A percentile compares a stretch with the other conserved stretches of the same genome.
Conservation (phyloP, 768 basidiomycete species). For the Leucocoprinus leucothites region DNA sequence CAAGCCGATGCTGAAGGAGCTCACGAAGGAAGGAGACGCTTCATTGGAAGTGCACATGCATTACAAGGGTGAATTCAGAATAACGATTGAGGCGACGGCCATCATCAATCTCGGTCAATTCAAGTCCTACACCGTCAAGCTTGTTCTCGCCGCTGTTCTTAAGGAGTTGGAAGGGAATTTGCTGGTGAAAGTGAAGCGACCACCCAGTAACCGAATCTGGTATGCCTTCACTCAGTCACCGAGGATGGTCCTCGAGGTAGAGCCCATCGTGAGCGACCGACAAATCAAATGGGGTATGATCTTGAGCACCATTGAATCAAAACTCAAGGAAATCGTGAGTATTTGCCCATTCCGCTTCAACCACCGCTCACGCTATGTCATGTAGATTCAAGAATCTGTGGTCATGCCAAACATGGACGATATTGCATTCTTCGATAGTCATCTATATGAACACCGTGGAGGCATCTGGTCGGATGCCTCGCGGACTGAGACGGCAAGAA, state of each 20-base stretch:
- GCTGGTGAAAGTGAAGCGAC: slow-evolving; percentile 86
- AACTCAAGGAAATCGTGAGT: slow-evolving; percentile 82
- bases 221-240: slow-evolving; percentile 92
- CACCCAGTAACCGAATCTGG: slow-evolving; percentile 95
- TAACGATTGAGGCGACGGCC: slow-evolving; percentile 87
- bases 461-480: slow-evolving; percentile 87
- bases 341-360: neutral
- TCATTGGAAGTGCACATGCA: slow-evolving; percentile 81
- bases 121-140: slow-evolving; percentile 86
- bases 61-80: slow-evolving; percentile 85
- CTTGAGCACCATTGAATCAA: slow-evolving; percentile 83
- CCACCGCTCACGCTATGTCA: neutral
- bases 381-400: slow-evolving; percentile 87
- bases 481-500: slow-evolving; percentile 32
- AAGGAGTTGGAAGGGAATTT: slow-evolving; percentile 91
- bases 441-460: slow-evolving; percentile 61
- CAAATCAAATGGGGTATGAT: slow-evolving; percentile 96
- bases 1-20: slow-evolving; percentile 98
- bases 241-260: slow-evolving; percentile 82
- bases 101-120: slow-evolving; percentile 83
- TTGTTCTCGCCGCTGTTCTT: slow-evolving; percentile 85
- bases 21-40: slow-evolving; percentile 92
- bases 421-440: slow-evolving; percentile 90
- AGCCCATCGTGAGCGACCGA: slow-evolving; percentile 91
- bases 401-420: slow-evolving; percentile 99